Evolutionary conservation across 495 filamentous ascomycete genomes (phyloP).

Genomic region (Hypoxylon cercidicola): DNA sequence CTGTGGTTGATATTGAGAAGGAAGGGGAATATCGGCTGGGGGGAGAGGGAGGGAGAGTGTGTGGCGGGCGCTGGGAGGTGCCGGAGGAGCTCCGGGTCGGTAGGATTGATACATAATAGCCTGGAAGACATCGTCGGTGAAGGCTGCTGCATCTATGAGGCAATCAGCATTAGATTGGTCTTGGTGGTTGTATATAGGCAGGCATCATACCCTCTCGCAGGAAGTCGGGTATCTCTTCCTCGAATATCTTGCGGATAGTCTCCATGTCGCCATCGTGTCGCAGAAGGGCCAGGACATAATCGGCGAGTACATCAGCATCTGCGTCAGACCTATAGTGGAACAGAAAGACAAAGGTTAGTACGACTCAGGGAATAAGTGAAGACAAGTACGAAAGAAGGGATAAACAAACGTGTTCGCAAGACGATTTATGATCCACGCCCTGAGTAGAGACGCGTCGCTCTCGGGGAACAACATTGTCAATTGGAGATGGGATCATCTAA

Average conservation of each 20-base stretch:
- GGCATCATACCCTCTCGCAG: slow-evolving; percentile 74
- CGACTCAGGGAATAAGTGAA: slow-evolving; percentile 7
- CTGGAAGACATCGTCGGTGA: slow-evolving; percentile 87
- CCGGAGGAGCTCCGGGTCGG: slow-evolving; percentile 62
- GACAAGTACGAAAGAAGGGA: neutral
- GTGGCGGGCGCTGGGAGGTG: slow-evolving; percentile 29
- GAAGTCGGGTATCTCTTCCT: slow-evolving; percentile 87
- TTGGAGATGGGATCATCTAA: slow-evolving; percentile 6
- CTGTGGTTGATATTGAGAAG: slow-evolving; percentile 29
- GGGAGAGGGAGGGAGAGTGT: slow-evolving; percentile 40
- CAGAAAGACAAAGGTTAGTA: slow-evolving; percentile 29
- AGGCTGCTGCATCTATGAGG: slow-evolving; percentile 70
- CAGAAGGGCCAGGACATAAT: slow-evolving; percentile 93
- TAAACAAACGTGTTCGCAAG: slow-evolving; percentile 86
- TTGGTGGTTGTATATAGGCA: slow-evolving; percentile 4
- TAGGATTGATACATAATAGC: slow-evolving; percentile 73
- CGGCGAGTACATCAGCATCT: slow-evolving; percentile 92
- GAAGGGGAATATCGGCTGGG: slow-evolving; percentile 19
- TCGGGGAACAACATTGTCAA: slow-evolving; percentile 80
- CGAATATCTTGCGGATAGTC: slow-evolving; percentile 75
- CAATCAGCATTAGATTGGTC: slow-evolving; percentile 4
- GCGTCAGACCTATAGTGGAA: slow-evolving; percentile 79
- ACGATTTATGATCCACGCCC: slow-evolving; percentile 89
- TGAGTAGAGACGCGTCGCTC: slow-evolving; percentile 75
- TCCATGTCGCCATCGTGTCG: slow-evolving; percentile 80